Percentiles rank a stretch among this genome's conserved stretches.
Evolutionary conservation across 768 basidiomycete species (phyloP).

Genomic region (Ramaria sp.): DNA sequence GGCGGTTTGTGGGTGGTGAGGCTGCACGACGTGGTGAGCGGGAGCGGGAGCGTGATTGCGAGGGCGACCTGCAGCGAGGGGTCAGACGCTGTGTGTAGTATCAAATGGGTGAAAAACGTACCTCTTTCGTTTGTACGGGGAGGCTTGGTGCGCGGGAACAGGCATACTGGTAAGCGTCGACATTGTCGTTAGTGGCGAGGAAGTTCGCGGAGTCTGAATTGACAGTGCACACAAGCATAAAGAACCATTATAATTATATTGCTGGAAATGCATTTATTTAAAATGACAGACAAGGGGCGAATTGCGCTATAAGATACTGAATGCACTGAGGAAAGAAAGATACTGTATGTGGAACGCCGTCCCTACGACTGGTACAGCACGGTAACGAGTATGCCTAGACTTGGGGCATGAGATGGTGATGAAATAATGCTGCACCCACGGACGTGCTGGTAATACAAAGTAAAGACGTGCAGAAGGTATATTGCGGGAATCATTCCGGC

Average conservation of each 20-base stretch:
- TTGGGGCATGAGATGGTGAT: neutral
- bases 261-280: neutral
- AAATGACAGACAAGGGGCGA: neutral
- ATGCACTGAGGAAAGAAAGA: neutral
- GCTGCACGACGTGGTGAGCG: conserved; percentile 19
- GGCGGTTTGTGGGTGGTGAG: conserved; percentile 22
- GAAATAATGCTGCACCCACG: neutral
- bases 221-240: too few relatives aligned
- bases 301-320: neutral
- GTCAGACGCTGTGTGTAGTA: neutral
- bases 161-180: conserved; percentile 8
- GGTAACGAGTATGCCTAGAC: too few relatives aligned
- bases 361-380: too few relatives aligned
- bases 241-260: neutral
- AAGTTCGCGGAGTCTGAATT: neutral
- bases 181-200: conserved; percentile 2
- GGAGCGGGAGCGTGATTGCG: conserved; percentile 15
- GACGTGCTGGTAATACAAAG: neutral
- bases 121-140: conserved; percentile 8
- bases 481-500: too few relatives aligned
- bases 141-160: neutral
- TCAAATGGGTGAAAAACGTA: neutral
- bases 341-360: too few relatives aligned
- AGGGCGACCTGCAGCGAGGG: neutral
- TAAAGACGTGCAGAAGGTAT: neutral